Conservation (phyloP, 2,329 filamentous ascomycete genomes). For the Cladosporium sp. region DNA sequence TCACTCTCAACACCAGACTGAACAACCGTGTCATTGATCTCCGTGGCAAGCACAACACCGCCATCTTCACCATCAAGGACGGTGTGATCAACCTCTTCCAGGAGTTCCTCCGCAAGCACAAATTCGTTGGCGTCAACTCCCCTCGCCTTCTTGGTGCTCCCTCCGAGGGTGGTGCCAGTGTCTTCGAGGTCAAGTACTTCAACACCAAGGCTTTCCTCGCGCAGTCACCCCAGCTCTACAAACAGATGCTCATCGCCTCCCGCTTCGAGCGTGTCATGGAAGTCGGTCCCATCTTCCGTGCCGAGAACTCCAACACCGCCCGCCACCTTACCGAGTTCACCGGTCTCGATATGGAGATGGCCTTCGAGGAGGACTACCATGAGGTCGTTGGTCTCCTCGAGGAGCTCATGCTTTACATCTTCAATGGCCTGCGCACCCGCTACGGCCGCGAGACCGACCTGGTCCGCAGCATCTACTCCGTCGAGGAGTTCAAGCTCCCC, state of each 20-base stretch:
- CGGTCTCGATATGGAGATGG: constrained; percentile 88
- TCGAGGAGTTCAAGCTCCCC: constrained; percentile 75
- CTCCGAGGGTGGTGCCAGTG: constrained; percentile 89
- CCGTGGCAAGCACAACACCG: constrained; percentile 85
- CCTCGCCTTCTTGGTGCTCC: constrained; percentile 87
- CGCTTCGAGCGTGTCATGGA: constrained; percentile 77
- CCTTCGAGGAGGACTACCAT: constrained; percentile 75
- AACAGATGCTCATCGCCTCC: constrained; percentile 82
- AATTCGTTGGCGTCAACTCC: constrained; percentile 83
- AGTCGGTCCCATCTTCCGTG: constrained; percentile 79
- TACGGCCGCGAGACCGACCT: constrained; percentile 73
- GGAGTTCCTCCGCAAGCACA: constrained; percentile 73
- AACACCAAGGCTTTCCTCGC: constrained; percentile 78
- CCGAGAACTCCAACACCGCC: constrained; percentile 83
- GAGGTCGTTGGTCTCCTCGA: constrained; percentile 75
- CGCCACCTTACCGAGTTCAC: constrained; percentile 88
- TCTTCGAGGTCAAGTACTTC: constrained; percentile 90
- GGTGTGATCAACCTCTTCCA: constrained; percentile 71
- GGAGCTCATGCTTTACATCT: constrained; percentile 74
- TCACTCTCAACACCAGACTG: constrained; percentile 79
- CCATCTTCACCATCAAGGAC: constrained; percentile 72
- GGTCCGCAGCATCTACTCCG: constrained; percentile 72
- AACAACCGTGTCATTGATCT: constrained; percentile 94
- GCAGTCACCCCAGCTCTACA: constrained; percentile 83
- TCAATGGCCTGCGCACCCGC: constrained; percentile 68